phyloP scores from a whole-genome alignment of 345 rosid genomes.

The Hibiscus tridactylites region DNA sequence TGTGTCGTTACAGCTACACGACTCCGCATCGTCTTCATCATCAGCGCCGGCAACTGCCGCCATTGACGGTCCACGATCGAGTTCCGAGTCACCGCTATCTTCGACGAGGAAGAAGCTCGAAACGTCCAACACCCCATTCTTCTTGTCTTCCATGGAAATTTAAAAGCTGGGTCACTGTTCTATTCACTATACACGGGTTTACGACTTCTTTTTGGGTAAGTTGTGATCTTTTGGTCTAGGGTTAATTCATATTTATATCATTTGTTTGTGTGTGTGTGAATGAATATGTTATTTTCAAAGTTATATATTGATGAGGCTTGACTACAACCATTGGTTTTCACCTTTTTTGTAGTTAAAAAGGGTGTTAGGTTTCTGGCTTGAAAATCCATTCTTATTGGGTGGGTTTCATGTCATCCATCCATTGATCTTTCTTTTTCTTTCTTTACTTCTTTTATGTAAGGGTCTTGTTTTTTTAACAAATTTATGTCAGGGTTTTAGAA shows the following conservation, averaged over 20 bases:
- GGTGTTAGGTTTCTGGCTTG: conserved; percentile 22
- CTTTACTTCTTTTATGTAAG: neutral
- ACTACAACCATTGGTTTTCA: neutral
- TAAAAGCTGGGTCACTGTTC: neutral
- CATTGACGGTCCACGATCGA: conserved; percentile 8
- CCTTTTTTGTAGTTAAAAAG: conserved; percentile 15
- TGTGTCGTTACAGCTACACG: conserved; percentile 31
- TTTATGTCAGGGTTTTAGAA: neutral
- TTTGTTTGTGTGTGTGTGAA: neutral
- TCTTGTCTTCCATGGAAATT: conserved; percentile 17
- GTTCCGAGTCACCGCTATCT: conserved; percentile 46
- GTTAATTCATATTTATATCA: conserved; percentile 4
- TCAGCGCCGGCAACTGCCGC: neutral
- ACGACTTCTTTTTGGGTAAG: neutral
- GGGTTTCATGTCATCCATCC: conserved; percentile 23
- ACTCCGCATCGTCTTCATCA: conserved; percentile 41
- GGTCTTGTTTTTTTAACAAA: neutral
- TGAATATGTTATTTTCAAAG: neutral
- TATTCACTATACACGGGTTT: neutral
- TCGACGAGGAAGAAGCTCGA: conserved; percentile 41
- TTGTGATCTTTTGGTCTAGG: neutral
- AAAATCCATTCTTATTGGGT: conserved; percentile 22
- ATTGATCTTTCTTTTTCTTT: neutral
- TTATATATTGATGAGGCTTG: neutral
- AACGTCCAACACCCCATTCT: conserved; percentile 19